A percentile compares a stretch with the other conserved stretches of the same genome.
Conservation (phyloP, 2,329 filamentous ascomycete genomes). For the Fusarium fracticaudum region DNA sequence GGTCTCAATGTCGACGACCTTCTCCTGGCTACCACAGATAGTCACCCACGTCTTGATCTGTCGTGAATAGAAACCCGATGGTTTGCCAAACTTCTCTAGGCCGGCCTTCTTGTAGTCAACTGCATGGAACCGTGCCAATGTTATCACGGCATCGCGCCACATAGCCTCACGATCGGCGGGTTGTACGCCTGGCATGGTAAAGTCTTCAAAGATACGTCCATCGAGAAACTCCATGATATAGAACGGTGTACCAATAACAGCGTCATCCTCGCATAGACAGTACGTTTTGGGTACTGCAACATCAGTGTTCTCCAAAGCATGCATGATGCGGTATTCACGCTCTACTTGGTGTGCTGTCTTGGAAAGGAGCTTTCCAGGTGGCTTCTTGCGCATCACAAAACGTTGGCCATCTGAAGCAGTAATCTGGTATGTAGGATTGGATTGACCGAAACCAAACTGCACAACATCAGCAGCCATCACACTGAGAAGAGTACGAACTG, state of each 20-base stretch:
- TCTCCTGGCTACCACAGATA: conserved; percentile 81
- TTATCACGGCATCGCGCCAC: conserved; percentile 87
- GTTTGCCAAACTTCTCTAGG: conserved; percentile 77
- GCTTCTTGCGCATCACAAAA: conserved; percentile 97
- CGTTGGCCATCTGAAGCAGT: conserved; percentile 74
- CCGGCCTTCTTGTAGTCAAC: conserved; percentile 74
- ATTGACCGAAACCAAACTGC: conserved; percentile 96
- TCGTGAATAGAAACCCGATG: conserved; percentile 81
- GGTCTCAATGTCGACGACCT: conserved; percentile 79
- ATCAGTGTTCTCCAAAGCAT: conserved; percentile 79
- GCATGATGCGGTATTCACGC: conserved; percentile 91
- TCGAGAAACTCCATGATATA: conserved; percentile 98
- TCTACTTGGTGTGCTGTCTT: conserved; percentile 97
- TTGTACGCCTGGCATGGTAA: conserved; percentile 77
- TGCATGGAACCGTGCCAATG: conserved; percentile 85
- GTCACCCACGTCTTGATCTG: conserved; percentile 85
- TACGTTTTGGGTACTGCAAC: conserved; percentile 88
- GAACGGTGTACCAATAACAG: conserved; percentile 87
- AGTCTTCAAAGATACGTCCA: conserved; percentile 92
- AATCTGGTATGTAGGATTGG: conserved; percentile 95
- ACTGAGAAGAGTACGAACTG: neutral
- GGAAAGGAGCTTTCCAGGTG: conserved; percentile 91
- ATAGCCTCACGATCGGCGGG: conserved; percentile 76
- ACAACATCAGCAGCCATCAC: conserved; percentile 13
- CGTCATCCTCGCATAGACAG: conserved; percentile 84